Evolutionary conservation across 78 protist genomes (phyloP).

Genomic region (Dictyostelium firmibasis): DNA sequence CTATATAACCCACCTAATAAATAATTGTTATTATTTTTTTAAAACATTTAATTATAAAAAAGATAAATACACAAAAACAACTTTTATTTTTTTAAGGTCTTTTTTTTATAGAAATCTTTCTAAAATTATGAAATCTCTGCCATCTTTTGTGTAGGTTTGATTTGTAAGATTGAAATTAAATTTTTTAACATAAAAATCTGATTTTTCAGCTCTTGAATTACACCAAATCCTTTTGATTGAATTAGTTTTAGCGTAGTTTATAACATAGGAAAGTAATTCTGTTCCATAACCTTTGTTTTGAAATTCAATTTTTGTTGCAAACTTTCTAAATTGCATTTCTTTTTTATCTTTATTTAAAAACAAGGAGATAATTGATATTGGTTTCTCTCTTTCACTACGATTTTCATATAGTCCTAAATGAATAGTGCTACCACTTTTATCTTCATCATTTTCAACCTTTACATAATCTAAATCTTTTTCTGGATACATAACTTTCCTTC

Average conservation of each 20-base stretch:
- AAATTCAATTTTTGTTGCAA: background rate
- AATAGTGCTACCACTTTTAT: background rate
- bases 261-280: background rate
- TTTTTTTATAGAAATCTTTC: background rate
- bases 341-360: background rate
- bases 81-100: too few species aligned
- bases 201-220: background rate
- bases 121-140: background rate
- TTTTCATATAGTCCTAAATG: background rate
- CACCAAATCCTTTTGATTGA: conserved; percentile 4
- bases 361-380: background rate
- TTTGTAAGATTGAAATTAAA: background rate
- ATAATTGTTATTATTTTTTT: too few species aligned
- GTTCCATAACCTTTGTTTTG: background rate
- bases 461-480: background rate
- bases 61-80: too few species aligned
- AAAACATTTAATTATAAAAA: too few species aligned
- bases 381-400: background rate
- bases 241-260: background rate
- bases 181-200: background rate
- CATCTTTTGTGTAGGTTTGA: background rate
- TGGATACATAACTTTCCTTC: background rate
- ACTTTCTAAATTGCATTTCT: conserved; percentile 17
- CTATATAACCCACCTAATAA: background rate
- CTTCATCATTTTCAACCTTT: background rate